These are phyloP conservation scores for Corinectria fuckeliana DNA, from an alignment of 2,329 filamentous ascomycete species.

Conservation along the genomic window DNA sequence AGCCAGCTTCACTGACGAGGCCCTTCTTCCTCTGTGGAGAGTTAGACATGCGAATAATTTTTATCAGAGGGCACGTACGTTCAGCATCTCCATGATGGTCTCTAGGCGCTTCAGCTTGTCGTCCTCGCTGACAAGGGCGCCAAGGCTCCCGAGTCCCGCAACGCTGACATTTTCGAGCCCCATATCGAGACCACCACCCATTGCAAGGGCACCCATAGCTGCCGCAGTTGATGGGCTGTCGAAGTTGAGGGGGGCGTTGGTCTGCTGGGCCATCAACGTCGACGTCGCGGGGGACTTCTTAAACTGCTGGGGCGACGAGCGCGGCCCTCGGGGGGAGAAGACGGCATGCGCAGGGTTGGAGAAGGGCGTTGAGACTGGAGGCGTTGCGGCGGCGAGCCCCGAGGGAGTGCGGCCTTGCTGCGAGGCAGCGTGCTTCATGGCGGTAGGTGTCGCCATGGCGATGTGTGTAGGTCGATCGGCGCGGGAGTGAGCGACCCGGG, in stretches of 20 bases:
- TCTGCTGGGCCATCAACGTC: slow-evolving; percentile 54
- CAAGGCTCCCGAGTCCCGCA: slow-evolving; percentile 52
- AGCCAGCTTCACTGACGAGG: slow-evolving; percentile 74
- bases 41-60: slow-evolving; percentile 9
- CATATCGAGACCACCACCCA: slow-evolving; percentile 59
- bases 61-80: slow-evolving; percentile 45
- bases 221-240: slow-evolving; percentile 70
- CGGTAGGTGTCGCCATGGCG: slow-evolving; percentile 57
- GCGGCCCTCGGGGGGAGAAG: slow-evolving; percentile 64
- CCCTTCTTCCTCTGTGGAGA: slow-evolving; percentile 56
- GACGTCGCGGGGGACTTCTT: slow-evolving; percentile 68
- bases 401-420: slow-evolving; percentile 56
- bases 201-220: slow-evolving; percentile 62
- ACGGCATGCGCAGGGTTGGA: slow-evolving; percentile 63
- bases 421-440: slow-evolving; percentile 54
- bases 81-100: slow-evolving; percentile 56
- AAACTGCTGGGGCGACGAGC: slow-evolving; percentile 69
- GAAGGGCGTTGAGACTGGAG: slow-evolving; percentile 72
- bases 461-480: neutral
- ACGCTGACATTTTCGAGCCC: slow-evolving; percentile 59
- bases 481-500: slow-evolving; percentile 2
- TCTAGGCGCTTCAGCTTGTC: slow-evolving; percentile 63
- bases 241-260: slow-evolving; percentile 60
- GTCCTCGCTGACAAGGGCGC: slow-evolving; percentile 55
- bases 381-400: slow-evolving; percentile 63